These are phyloP conservation scores for Zarea fungicola DNA, from an alignment of 2,329 filamentous ascomycete species.

Conservation along the genomic window DNA sequence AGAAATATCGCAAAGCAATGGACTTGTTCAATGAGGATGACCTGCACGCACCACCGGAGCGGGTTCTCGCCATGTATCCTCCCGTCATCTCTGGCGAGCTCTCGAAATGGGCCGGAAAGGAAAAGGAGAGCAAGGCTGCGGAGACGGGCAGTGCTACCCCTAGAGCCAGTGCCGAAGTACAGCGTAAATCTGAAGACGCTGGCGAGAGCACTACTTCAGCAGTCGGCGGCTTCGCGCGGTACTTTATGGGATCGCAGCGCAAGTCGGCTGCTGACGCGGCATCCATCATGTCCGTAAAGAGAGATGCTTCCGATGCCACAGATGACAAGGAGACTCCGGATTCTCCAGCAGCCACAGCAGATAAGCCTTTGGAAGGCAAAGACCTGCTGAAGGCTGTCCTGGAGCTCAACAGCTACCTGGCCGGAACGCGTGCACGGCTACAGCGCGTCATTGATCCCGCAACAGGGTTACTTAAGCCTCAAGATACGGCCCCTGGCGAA, in stretches of 20 bases:
- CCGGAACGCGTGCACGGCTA: constrained; percentile 68
- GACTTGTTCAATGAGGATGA: constrained; percentile 82
- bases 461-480: constrained; percentile 55
- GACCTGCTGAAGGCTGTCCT: constrained; percentile 77
- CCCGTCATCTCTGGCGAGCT: constrained; percentile 76
- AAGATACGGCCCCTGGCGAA: constrained; percentile 39
- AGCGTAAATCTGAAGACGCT: constrained; percentile 20
- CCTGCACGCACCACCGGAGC: constrained; percentile 81
- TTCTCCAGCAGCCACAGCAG: constrained; percentile 41
- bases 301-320: constrained; percentile 30
- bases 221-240: constrained; percentile 47
- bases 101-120: constrained; percentile 49
- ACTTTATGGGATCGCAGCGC: constrained; percentile 44
- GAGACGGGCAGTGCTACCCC: constrained; percentile 25
- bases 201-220: constrained; percentile 25
- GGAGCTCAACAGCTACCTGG: constrained; percentile 82
- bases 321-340: constrained; percentile 52
- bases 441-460: constrained; percentile 58
- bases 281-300: constrained; percentile 56
- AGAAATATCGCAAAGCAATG: constrained; percentile 78
- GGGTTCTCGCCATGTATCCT: constrained; percentile 82
- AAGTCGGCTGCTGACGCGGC: constrained; percentile 47
- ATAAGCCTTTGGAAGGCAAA: constrained; percentile 65
- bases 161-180: neutral
- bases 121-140: constrained; percentile 34